Evolutionary conservation across 2,329 filamentous ascomycete species (phyloP).

Genomic region (Dothistroma pini): DNA sequence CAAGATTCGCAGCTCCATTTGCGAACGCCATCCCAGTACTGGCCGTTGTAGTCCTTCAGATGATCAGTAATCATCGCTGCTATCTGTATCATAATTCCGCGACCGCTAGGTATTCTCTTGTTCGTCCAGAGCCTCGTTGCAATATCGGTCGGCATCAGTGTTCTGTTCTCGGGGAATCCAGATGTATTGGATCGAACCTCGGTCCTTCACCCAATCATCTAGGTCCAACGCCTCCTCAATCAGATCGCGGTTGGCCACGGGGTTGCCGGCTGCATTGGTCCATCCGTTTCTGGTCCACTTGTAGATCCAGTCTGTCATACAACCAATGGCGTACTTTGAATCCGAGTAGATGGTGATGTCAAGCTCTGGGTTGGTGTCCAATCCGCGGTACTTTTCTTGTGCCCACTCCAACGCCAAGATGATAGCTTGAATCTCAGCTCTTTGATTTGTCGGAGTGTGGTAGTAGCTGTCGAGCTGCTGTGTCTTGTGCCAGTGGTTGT

Average conservation of each 20-base stretch:
- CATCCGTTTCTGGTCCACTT: slow-evolving; percentile 12
- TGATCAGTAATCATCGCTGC: background rate
- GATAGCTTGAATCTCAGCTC: slow-evolving; percentile 17
- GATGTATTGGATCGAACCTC: slow-evolving; percentile 11
- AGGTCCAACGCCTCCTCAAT: slow-evolving; percentile 8
- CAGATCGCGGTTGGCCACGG: slow-evolving; percentile 10
- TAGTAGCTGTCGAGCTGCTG: too few species aligned
- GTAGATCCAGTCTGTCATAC: slow-evolving; percentile 14
- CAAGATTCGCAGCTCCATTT: background rate
- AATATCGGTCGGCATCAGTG: slow-evolving; percentile 1
- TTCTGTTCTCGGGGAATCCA: slow-evolving; percentile 11
- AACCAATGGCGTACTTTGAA: slow-evolving; percentile 11
- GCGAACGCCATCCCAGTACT: too few species aligned
- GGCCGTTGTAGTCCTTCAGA: background rate
- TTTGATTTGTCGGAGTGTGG: slow-evolving; percentile 10
- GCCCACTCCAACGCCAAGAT: slow-evolving; percentile 7
- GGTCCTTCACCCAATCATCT: background rate
- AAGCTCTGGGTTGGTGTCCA: background rate
- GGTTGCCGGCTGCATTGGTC: slow-evolving; percentile 6
- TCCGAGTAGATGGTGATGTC: slow-evolving; percentile 11
- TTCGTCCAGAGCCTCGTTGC: slow-evolving; percentile 2
- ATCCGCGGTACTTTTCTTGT: background rate
- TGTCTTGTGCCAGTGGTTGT: too few species aligned
- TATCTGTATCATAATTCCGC: too few species aligned
- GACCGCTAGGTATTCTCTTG: background rate